phyloP scores from a whole-genome alignment of 1,284 basidiomycete genomes.

The Leccinum fuscescens region DNA sequence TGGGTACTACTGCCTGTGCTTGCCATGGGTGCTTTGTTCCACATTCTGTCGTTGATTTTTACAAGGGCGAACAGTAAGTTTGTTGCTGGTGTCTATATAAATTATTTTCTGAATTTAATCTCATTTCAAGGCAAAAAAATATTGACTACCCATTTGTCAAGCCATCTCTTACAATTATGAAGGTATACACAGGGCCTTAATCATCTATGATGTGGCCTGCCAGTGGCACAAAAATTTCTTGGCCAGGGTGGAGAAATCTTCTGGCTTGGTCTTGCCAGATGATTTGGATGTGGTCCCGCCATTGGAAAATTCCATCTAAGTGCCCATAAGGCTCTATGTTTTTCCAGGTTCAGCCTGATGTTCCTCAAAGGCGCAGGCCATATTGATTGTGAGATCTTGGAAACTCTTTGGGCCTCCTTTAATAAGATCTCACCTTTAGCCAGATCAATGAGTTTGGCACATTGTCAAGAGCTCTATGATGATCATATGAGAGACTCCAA shows the following conservation, averaged over 20 bases:
- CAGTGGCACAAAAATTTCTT: constrained; percentile 14
- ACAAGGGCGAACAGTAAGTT: constrained; percentile 2
- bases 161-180: constrained; percentile 6
- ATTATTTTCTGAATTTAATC: neutral
- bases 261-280: constrained; percentile 1
- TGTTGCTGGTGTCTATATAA: neutral
- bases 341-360: constrained; percentile 8
- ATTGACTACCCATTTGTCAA: constrained; percentile 18
- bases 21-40: too few species aligned
- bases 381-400: constrained; percentile 17
- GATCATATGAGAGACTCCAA: constrained; percentile 19
- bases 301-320: constrained; percentile 14
- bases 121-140: constrained; percentile 16
- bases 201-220: constrained; percentile 19
- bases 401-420: constrained; percentile 17
- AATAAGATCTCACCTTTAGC: constrained; percentile 15
- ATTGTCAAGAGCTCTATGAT: constrained; percentile 16
- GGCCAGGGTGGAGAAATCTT: neutral
- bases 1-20: too few species aligned
- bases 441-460: constrained; percentile 14
- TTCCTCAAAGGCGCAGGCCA: constrained; percentile 12
- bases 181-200: constrained; percentile 1
- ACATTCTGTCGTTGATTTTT: too few species aligned
- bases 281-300: constrained; percentile 9
- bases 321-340: constrained; percentile 14